Conservation (phyloP, 139 green algal species). For the Astrephomene gubernaculifera region DNA sequence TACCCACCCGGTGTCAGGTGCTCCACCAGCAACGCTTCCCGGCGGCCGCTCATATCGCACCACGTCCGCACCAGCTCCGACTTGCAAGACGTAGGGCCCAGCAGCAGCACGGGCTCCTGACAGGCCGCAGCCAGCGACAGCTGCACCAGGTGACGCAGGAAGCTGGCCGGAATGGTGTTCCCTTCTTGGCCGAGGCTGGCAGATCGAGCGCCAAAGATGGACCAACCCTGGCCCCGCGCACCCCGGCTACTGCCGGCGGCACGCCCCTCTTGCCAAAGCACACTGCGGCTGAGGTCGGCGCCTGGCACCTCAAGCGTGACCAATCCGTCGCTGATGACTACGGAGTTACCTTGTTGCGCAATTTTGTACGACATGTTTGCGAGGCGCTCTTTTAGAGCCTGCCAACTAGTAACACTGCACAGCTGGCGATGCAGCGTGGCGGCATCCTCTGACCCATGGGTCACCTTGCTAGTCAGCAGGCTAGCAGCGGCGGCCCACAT, state of each 20-base stretch:
- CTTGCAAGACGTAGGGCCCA: conserved; percentile 51
- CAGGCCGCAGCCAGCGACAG: conserved; percentile 47
- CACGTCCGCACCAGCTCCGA: conserved; percentile 44
- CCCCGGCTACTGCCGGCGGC: too few species aligned
- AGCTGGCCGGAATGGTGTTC: conserved; percentile 16
- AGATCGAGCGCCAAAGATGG: too few species aligned
- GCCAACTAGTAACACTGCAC: neutral
- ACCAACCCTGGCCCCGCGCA: too few species aligned
- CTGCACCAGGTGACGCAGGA: conserved; percentile 37
- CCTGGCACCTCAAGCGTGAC: neutral
- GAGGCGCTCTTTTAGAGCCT: neutral
- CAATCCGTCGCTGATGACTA: conserved; percentile 8
- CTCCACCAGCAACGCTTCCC: conserved; percentile 30
- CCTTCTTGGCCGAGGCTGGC: too few species aligned
- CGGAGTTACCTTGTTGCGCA: neutral
- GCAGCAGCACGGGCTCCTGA: conserved; percentile 53
- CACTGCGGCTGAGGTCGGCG: neutral
- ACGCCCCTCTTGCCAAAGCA: neutral
- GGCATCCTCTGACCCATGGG: neutral
- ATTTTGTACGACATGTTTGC: neutral
- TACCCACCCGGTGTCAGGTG: conserved; percentile 50
- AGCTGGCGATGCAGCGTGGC: neutral
- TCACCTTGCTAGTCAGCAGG: conserved; percentile 26
- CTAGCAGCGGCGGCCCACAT: conserved; percentile 29
- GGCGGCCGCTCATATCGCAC: conserved; percentile 34